Base-by-base conservation (phyloP, 2,329 filamentous ascomycete genomes). In the Onygenales sp. region DNA sequence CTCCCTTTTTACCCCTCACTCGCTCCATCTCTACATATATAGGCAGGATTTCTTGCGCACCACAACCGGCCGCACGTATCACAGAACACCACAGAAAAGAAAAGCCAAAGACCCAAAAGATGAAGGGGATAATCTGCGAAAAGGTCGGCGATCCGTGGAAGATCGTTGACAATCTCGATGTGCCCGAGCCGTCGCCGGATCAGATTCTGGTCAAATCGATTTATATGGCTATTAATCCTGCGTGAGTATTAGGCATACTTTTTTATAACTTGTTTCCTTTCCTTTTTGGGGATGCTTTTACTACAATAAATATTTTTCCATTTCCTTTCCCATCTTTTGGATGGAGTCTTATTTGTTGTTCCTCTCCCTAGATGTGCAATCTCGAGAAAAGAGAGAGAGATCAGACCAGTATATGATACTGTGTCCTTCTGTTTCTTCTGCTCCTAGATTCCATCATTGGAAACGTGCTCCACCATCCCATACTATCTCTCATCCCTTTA, bases 181-280 rank as follows among this genome's bases (percentile, higher is more conserved):
- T 49, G 10, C 53, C 53, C 11, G 50, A 57, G 41, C 55, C 55
- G n/a, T 50, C 44, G 13, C 53, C 54, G 42, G 60, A 58, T 41
- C 64, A 69, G 52, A 55, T 68, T 14, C 61, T 69, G 11, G 63
- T 69, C 44, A 67, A 66, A 52, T 59, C 60, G 0, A 55, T 67
- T 14, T 67, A 63, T 50, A 59, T 59, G 3, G 65, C 63, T 11
- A 59, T 69, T 33, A 67, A 67, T 54, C 66, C 66, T 13, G 64
- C 64, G 64, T 67, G 60, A 52, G 60, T 57, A 10, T 17, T 33
- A 39, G 13, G 14, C 17, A 21, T 35, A 35, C n/a, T 49, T 36
- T 43, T 41, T 50, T 14, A 21, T 14, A 7, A 38, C 2, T 9
- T 14, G 14, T 27, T 41, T 50, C 27, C 39, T 31, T 11, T 44